Evolutionary conservation across 495 filamentous ascomycete species (phyloP), one percentile per base, ranked within the genome.

Genomic region (Hypomontagnella monticulosa): DNA sequence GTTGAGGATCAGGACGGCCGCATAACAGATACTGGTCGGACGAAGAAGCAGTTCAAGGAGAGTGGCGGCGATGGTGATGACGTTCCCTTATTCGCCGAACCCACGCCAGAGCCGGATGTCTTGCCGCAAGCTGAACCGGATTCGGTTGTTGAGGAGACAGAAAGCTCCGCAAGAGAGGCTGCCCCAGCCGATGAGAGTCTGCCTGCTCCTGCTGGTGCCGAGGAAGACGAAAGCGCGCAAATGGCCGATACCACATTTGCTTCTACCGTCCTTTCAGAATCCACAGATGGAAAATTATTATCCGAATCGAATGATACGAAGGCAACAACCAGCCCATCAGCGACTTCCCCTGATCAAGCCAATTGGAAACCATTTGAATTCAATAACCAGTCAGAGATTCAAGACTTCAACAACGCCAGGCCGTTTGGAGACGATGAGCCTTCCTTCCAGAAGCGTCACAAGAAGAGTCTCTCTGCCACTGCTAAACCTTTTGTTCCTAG

Each of bases 401-500:
- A 74, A 7, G 61, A 75, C n/a, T 80, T 80, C 69, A 78, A 75
- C 38, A 77, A 78, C 15, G 76, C 78, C 2, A 64, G 71, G 42
- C 76, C 78, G 0, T 76, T 80, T 55, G 75, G 74, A 14, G 73
- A 76, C 10, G 75, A 74, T 4, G 42, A 70, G 1, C 69, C 72
- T 18, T 53, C 34, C 19, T 79, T 76, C 54, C 66, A 69, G 54
- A 72, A 81, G 44, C 79, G 81, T 50, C 81, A 82, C 59, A 83
- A 79, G 34, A 85, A 82, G 30, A 86, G 85, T 5, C 80, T 93
- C 19, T 92, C 89, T 34, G 86, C 90, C 30, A 81, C 85, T 1
- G 89, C 90, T 1, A 86, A 83, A 70, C 80, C 88, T 4, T 93
- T 93, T 68, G 83, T 76, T 80, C 89, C 82, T 77, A 84, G 76